A percentile compares a stretch with the other conserved stretches of the same genome.
These are phyloP conservation scores for Phialophora verrucosa DNA, from an alignment of 2,329 filamentous ascomycete species.

Conservation along the genomic window DNA sequence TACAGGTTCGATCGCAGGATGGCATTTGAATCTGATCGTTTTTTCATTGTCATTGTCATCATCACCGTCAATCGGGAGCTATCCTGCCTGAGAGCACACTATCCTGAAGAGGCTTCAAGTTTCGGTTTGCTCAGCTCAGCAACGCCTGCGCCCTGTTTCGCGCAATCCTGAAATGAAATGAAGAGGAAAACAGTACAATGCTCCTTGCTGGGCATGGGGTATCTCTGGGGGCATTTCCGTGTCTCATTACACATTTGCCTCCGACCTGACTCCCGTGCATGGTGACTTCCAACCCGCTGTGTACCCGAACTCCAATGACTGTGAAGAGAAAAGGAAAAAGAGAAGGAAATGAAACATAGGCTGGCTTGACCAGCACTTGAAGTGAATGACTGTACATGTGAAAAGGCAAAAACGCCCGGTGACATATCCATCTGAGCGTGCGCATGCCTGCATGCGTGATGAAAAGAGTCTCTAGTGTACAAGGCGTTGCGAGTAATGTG, in stretches of 20 bases:
- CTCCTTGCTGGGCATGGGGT: background rate
- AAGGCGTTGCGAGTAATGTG: background rate
- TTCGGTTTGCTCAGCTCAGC: background rate
- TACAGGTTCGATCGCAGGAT: too few relatives aligned
- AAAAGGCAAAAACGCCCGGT: background rate
- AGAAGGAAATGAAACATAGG: background rate
- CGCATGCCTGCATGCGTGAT: background rate
- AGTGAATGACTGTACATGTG: background rate
- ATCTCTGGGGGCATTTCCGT: background rate
- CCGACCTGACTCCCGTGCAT: background rate
- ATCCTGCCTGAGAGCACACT: background rate
- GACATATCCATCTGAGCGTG: background rate
- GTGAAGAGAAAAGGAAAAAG: background rate
- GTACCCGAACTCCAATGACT: background rate
- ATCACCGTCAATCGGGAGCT: background rate
- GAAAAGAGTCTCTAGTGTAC: background rate
- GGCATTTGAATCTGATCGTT: too few relatives aligned
- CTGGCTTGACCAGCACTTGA: background rate
- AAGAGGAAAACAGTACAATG: background rate
- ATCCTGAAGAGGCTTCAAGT: background rate
- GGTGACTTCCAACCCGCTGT: background rate
- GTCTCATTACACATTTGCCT: constrained; percentile 1
- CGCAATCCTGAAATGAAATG: background rate
- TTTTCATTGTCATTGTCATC: background rate
- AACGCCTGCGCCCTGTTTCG: background rate